Conservation (phyloP, 306 rosid genomes). For the Begonia loranthoides region DNA sequence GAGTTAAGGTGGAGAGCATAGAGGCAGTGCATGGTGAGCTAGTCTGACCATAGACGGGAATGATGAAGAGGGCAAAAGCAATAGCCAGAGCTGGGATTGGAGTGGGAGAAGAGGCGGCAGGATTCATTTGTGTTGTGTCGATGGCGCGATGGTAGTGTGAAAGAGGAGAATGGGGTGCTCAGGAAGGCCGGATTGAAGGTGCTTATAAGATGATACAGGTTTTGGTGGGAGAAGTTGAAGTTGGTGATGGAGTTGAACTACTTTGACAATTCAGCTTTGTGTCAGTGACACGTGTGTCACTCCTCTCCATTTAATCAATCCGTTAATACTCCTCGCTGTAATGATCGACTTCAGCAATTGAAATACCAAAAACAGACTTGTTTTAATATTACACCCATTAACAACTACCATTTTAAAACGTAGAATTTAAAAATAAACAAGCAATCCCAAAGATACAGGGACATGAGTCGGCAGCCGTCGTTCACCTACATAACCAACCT, state of each 20-base stretch:
- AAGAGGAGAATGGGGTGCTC: not conserved
- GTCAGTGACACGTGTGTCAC: too few relatives aligned
- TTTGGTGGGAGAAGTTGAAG: slow-evolving; percentile 12
- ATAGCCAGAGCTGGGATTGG: slow-evolving; percentile 13
- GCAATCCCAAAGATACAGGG: too few relatives aligned
- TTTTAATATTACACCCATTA: too few relatives aligned
- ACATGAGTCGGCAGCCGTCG: slow-evolving; percentile 38
- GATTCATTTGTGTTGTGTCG: too few relatives aligned
- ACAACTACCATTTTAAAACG: too few relatives aligned
- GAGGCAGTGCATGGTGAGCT: slow-evolving; percentile 42
- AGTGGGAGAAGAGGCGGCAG: slow-evolving; percentile 4
- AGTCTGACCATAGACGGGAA: slow-evolving; percentile 30
- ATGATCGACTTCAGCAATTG: not conserved
- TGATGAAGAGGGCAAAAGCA: slow-evolving; percentile 14
- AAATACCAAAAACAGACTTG: too few relatives aligned
- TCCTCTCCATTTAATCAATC: too few relatives aligned
- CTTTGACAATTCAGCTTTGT: slow-evolving; percentile 25
- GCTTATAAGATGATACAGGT: not conserved
- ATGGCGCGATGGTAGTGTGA: too few relatives aligned
- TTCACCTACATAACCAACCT: slow-evolving; percentile 31
- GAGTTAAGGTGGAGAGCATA: slow-evolving; percentile 29
- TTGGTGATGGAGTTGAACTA: slow-evolving; percentile 65
- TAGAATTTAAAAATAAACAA: too few relatives aligned
- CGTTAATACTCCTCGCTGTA: too few relatives aligned
- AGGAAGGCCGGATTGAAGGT: not conserved